Evolutionary conservation across 345 rosid genomes (phyloP).

Genomic region (Noccaea caerulescens): DNA sequence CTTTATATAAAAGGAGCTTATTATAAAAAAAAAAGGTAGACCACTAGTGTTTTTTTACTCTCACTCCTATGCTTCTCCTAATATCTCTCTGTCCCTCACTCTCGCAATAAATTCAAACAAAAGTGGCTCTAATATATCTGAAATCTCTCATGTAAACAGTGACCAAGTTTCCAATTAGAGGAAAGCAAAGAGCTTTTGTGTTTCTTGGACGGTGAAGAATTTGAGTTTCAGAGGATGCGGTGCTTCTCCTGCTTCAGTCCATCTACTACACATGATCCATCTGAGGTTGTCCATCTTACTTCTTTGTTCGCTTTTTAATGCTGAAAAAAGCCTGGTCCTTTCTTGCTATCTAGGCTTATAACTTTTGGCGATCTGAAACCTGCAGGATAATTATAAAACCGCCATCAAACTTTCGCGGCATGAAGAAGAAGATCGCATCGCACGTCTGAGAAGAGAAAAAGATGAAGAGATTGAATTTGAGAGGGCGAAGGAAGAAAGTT

Average conservation of each 20-base stretch:
- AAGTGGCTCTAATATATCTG: constrained; percentile 15
- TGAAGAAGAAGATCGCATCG: constrained; percentile 21
- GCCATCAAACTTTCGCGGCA: constrained; percentile 8
- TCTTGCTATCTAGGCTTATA: neutral
- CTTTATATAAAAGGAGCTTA: neutral
- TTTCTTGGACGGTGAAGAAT: constrained; percentile 7
- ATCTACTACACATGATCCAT: constrained; percentile 22
- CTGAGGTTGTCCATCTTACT: constrained; percentile 19
- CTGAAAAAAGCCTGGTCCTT: neutral
- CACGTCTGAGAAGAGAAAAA: neutral
- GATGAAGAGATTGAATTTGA: neutral
- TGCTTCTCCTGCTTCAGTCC: constrained; percentile 16
- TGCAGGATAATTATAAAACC: constrained; percentile 13
- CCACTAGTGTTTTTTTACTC: constrained; percentile 23
- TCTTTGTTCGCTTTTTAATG: neutral
- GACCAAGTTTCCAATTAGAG: constrained; percentile 15
- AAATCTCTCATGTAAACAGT: neutral
- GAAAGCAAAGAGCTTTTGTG: constrained; percentile 3
- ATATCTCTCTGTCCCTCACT: constrained; percentile 12
- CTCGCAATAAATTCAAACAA: constrained; percentile 20
- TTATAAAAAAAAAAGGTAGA: constrained; percentile 12
- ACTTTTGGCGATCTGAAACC: constrained; percentile 27
- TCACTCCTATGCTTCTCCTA: constrained; percentile 13
- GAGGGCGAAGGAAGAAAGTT: neutral
- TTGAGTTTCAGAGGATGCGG: constrained; percentile 15